These are phyloP conservation scores for Zizania latifolia DNA, from an alignment of 176 grass and related monocot genomes.

Conservation along the genomic window DNA sequence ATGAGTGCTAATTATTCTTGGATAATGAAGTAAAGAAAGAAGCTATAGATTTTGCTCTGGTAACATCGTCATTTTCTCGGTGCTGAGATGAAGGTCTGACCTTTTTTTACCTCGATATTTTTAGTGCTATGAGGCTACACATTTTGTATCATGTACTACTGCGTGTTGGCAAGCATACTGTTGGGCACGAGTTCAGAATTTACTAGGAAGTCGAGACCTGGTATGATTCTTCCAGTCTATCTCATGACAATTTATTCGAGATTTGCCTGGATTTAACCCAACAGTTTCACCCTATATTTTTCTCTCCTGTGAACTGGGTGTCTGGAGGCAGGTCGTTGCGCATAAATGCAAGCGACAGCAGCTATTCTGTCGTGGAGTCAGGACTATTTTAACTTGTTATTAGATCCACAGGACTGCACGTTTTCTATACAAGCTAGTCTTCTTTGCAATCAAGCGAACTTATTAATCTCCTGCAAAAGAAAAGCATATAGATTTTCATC, in stretches of 20 bases:
- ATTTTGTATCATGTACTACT: neutral
- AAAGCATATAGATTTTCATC: too few relatives aligned
- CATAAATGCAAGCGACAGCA: neutral
- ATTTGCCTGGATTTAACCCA: neutral
- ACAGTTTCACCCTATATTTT: neutral
- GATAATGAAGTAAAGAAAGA: neutral
- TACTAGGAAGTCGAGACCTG: neutral
- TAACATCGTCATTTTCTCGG: neutral
- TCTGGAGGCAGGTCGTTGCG: neutral
- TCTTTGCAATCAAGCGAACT: neutral
- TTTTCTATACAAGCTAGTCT: neutral
- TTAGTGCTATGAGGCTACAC: neutral
- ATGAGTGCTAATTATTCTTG: conserved; percentile 22
- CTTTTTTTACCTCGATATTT: neutral
- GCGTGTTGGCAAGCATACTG: neutral
- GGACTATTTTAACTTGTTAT: too few relatives aligned
- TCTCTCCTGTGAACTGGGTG: neutral
- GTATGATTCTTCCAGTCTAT: neutral
- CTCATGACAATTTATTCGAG: neutral
- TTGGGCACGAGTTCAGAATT: neutral
- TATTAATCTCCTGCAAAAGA: neutral
- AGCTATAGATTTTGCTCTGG: neutral
- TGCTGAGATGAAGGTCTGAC: neutral
- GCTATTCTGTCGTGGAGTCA: neutral
- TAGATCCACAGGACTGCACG: too few relatives aligned